Base-by-base conservation (phyloP, 208 protist genomes). In the Leishmania gerbilli region DNA sequence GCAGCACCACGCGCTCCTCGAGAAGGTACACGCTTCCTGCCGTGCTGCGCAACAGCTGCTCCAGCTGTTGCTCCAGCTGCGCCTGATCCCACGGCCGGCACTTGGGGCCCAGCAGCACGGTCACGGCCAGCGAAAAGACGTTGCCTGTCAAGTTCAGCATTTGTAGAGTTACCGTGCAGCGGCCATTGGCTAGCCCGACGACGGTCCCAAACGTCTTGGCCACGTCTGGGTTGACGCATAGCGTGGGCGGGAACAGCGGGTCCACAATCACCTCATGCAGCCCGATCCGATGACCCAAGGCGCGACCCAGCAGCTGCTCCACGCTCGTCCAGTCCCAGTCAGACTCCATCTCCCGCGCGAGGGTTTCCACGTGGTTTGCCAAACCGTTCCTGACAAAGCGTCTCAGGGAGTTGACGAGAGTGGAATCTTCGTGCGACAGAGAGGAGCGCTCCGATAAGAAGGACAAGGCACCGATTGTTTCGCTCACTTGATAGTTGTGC, bases 291-390 rank as follows among this genome's bases (percentile, higher is more conserved):
- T 83, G 89, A 24, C 91, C 89, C 21, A 98, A 72, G 6, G 88
- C 90, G 24, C 89, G 86, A 65, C 91, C 93, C 13, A 96, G 83
- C 60, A 98, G 83, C 71, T 95, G 93, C 67, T 98, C 92, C 49
- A 90, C 89, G 74, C 88, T 96, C 1, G 95, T 97, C 93, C 95
- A 98, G 84, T 98, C 95, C 95, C 95, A 98, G 64, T 96, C 93
- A 19, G 91, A 88, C 76, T 91, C 78, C 95, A 98, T 96, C 72
- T 88, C 93, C 27, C 91, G 89, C 15, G 92, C 92, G 2, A 94
- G 77, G 45, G 91, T 84, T 51, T 95, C 90, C 27, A 96, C 82
- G 31, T 91, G 84, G 79, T 88, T 90, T 6, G 89, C 88, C 7
- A 84, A 79, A 17, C 86, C 81, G 76, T 85, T 93, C n/a, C 79